Evolutionary conservation across 2,329 filamentous ascomycete genomes (phyloP).

Genomic region (Cercospora sp.): DNA sequence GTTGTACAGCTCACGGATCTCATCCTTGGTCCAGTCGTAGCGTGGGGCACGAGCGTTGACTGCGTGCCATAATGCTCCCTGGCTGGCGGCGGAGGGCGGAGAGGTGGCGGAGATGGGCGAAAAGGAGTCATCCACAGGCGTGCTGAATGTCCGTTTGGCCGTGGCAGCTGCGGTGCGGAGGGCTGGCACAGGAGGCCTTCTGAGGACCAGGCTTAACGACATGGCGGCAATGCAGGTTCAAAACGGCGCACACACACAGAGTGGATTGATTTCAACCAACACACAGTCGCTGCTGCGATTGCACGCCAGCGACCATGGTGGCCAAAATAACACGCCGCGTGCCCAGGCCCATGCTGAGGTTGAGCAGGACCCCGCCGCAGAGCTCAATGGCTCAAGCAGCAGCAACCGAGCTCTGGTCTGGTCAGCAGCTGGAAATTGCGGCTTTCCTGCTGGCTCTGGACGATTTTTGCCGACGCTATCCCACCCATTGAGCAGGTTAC

Average conservation of each 20-base stretch:
- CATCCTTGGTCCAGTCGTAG: constrained; percentile 76
- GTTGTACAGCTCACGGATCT: constrained; percentile 80
- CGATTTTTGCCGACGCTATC: neutral
- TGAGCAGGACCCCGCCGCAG: neutral
- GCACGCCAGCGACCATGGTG: neutral
- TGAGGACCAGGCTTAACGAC: constrained; percentile 31
- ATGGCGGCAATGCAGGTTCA: constrained; percentile 20
- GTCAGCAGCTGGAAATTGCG: neutral
- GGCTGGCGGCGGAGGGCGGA: constrained; percentile 31
- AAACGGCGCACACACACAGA: neutral
- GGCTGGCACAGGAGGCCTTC: constrained; percentile 28
- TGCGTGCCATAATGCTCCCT: constrained; percentile 50
- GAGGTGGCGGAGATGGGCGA: constrained; percentile 32
- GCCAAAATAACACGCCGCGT: neutral
- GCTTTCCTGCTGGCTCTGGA: neutral
- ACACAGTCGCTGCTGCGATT: neutral
- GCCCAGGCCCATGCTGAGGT: constrained; percentile 5
- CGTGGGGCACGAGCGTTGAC: constrained; percentile 62
- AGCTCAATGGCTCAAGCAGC: constrained; percentile 1
- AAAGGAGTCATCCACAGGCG: constrained; percentile 40
- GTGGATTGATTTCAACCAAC: neutral
- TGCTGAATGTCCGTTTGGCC: constrained; percentile 36
- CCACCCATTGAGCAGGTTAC: neutral
- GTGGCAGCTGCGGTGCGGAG: constrained; percentile 19
- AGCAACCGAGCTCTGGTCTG: neutral